phyloP scores from a whole-genome alignment of 306 rosid species.

The Malus domestica region ASM211411v1 NC_041789.1:31594501-31595000 shows the following conservation, averaged over 20 bases:
- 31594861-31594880: slow-evolving; percentile 93
- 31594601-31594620: slow-evolving; percentile 83
- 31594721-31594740: slow-evolving; percentile 91
- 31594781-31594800: slow-evolving; percentile 68
- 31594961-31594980: slow-evolving; percentile 82
- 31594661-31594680: slow-evolving; percentile 89
- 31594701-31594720: slow-evolving; percentile 87
- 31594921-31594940: slow-evolving; percentile 71
- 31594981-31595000: slow-evolving; percentile 86
- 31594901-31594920: slow-evolving; percentile 69
- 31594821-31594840: slow-evolving; percentile 75
- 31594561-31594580: slow-evolving; percentile 80
- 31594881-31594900: slow-evolving; percentile 81
- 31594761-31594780: slow-evolving; percentile 88
- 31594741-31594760: slow-evolving; percentile 91
- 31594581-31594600: slow-evolving; percentile 92
- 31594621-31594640: slow-evolving; percentile 80
- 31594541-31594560: slow-evolving; percentile 73
- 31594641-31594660: slow-evolving; percentile 82
- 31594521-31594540: slow-evolving; percentile 89
- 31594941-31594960: slow-evolving; percentile 61
- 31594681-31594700: slow-evolving; percentile 82
- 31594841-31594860: slow-evolving; percentile 95
- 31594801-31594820: slow-evolving; percentile 74
- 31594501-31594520: slow-evolving; percentile 78